Conservation (phyloP, 257 asterid species). For the Fraxinus cuspidata region DNA sequence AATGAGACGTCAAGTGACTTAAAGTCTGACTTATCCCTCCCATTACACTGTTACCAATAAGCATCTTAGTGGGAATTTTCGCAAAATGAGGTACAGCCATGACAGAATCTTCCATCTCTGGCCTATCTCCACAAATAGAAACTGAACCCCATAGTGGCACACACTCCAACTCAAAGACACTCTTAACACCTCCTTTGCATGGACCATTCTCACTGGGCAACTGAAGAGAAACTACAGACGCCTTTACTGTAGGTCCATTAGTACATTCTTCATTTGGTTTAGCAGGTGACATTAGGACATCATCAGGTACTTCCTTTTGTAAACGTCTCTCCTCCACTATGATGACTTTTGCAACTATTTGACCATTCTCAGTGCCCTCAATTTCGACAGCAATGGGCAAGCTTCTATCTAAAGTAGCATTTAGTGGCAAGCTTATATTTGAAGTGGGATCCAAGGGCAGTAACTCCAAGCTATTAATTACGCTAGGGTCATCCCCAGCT, state of each 20-base stretch:
- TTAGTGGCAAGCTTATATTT: slow-evolving; percentile 48
- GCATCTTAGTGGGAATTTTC: slow-evolving; percentile 77
- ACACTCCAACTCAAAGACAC: slow-evolving; percentile 72
- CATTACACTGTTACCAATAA: slow-evolving; percentile 51
- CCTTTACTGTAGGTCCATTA: slow-evolving; percentile 47
- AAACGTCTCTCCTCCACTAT: slow-evolving; percentile 61
- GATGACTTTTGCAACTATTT: slow-evolving; percentile 71
- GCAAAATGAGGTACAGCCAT: slow-evolving; percentile 60
- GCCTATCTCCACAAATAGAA: slow-evolving; percentile 70
- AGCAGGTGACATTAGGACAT: slow-evolving; percentile 23
- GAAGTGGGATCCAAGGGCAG: slow-evolving; percentile 48
- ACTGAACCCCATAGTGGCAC: slow-evolving; percentile 86
- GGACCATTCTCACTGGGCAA: slow-evolving; percentile 54
- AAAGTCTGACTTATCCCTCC: slow-evolving; percentile 58
- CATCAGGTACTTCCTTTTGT: slow-evolving; percentile 40
- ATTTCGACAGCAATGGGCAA: slow-evolving; percentile 75
- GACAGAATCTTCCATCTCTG: slow-evolving; percentile 86
- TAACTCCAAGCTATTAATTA: slow-evolving; percentile 49
- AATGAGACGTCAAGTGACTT: slow-evolving; percentile 79
- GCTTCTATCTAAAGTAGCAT: slow-evolving; percentile 40
- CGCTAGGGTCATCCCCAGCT: slow-evolving; percentile 44
- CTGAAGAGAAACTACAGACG: slow-evolving; percentile 61
- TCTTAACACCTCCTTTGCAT: slow-evolving; percentile 44
- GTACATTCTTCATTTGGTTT: slow-evolving; percentile 39
- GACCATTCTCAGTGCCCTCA: slow-evolving; percentile 63